phyloP scores from a whole-genome alignment of 768 basidiomycete genomes.

The Lyophyllum shimeji region DNA sequence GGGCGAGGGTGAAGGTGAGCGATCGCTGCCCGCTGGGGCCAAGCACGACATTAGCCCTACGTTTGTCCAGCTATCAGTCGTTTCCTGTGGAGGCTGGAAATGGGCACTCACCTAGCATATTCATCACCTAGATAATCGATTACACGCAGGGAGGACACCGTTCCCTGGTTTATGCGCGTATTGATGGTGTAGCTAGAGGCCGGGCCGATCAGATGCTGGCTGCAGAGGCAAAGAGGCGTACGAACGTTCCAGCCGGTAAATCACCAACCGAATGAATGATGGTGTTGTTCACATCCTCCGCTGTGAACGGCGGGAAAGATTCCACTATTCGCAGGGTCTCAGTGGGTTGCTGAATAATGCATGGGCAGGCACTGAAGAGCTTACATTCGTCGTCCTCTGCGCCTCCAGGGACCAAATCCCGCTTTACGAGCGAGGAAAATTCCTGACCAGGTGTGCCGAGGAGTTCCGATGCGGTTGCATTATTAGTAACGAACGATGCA shows the following conservation, averaged over 20 bases:
- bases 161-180: slow-evolving; percentile 9
- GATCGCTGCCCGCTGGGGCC: slow-evolving; percentile 6
- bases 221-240: background rate
- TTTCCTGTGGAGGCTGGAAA: background rate
- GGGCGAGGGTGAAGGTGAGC: slow-evolving; percentile 9
- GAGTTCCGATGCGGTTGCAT: background rate
- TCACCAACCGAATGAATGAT: slow-evolving; percentile 12
- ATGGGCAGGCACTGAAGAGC: background rate
- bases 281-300: slow-evolving; percentile 9
- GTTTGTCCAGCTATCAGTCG: background rate
- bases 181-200: slow-evolving; percentile 12
- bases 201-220: background rate
- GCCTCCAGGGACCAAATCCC: slow-evolving; percentile 12
- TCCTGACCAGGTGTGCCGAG: background rate
- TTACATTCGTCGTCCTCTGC: slow-evolving; percentile 5
- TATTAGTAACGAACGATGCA: background rate
- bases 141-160: slow-evolving; percentile 10
- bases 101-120: slow-evolving; percentile 4
- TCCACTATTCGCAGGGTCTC: slow-evolving; percentile 1
- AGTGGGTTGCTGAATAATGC: background rate
- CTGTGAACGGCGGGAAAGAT: slow-evolving; percentile 15
- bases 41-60: slow-evolving; percentile 2
- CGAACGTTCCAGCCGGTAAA: slow-evolving; percentile 15
- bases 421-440: background rate
- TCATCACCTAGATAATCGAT: slow-evolving; percentile 13